Conservation (phyloP, 108 stramenopile genomes). For the Schizochytrium sp. region DNA sequence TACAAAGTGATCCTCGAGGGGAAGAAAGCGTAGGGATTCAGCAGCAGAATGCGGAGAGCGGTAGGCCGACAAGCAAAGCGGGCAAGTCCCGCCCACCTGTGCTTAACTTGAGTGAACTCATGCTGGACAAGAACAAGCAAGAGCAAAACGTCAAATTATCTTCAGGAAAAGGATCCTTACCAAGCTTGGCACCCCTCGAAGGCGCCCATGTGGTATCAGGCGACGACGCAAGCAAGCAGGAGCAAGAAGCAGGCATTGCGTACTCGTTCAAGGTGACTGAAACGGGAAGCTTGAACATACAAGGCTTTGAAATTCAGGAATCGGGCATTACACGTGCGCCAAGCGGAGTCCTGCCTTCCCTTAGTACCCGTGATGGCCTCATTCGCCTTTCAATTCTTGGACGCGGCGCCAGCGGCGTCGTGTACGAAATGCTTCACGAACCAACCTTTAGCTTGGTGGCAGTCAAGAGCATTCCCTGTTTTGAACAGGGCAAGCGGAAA, state of each 20-base stretch:
- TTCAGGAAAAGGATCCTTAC: background rate
- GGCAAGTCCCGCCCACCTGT: background rate
- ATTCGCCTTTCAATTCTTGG: background rate
- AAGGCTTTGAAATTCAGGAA: constrained; percentile 7
- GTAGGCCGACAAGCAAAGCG: background rate
- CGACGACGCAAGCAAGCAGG: too few relatives aligned
- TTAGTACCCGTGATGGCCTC: background rate
- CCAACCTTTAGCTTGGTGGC: constrained; percentile 30
- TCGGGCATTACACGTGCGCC: background rate
- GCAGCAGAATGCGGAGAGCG: background rate
- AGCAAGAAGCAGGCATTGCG: background rate
- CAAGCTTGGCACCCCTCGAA: background rate
- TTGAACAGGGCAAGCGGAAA: constrained; percentile 19
- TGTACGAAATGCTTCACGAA: constrained; percentile 26
- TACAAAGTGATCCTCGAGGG: background rate
- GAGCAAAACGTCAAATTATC: too few relatives aligned
- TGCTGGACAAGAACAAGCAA: background rate
- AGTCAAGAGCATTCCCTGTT: constrained; percentile 20
- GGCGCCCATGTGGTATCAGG: too few relatives aligned
- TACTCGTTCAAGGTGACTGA: background rate
- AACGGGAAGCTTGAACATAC: background rate
- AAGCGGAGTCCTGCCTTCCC: background rate
- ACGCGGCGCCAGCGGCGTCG: constrained; percentile 14
- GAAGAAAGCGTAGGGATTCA: background rate
- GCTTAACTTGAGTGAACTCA: background rate